A percentile compares a stretch with the other conserved stretches of the same genome.
Evolutionary conservation across 371 early-diverging fungal genomes (phyloP).

Genomic region (Coemansia sp.): DNA sequence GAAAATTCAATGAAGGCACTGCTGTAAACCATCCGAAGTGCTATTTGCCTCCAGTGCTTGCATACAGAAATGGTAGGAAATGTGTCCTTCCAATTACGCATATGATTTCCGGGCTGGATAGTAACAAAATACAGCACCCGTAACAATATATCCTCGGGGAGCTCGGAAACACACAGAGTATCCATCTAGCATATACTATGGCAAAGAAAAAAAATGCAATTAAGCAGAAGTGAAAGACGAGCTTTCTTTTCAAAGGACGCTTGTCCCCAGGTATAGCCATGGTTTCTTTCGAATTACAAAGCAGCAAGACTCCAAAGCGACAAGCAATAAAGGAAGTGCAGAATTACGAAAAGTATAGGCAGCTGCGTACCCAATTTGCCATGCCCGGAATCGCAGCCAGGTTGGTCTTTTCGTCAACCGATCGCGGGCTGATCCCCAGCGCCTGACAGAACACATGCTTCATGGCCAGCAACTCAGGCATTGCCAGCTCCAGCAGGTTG

Average conservation of each 20-base stretch:
- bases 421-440: conserved; percentile 29
- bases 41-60: background rate
- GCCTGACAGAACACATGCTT: conserved; percentile 43
- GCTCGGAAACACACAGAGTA: background rate
- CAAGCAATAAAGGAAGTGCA: background rate
- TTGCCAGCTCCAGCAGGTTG: conserved; percentile 43
- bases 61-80: background rate
- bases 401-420: conserved; percentile 38
- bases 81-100: no score
- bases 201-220: no score
- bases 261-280: no score
- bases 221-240: background rate
- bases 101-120: no score
- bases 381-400: conserved; percentile 43
- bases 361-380: conserved; percentile 40
- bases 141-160: background rate
- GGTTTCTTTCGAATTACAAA: background rate
- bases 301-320: background rate
- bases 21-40: background rate
- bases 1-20: background rate
- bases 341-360: conserved; percentile 4
- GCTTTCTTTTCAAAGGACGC: background rate
- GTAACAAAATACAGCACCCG: background rate
- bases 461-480: conserved; percentile 47
- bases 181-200: no score